Percentiles rank a stretch among this genome's conserved stretches.
phyloP scores from a whole-genome alignment of 768 basidiomycete species.

The Tricholomella constricta region DNA sequence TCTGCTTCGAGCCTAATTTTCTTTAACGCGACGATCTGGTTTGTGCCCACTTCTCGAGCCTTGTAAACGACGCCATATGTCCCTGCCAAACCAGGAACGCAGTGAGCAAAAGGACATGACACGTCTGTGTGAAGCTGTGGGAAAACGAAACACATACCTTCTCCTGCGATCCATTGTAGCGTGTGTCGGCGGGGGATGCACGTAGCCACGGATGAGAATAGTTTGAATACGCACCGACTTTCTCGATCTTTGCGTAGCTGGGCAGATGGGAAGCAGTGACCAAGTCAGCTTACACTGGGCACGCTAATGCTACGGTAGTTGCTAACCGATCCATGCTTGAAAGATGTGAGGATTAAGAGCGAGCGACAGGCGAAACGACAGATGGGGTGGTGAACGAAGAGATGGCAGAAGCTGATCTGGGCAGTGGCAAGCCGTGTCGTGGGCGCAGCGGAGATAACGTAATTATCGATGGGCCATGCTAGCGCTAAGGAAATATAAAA shows the following conservation, averaged over 20 bases:
- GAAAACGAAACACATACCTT: conserved; percentile 40
- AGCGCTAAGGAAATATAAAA: not conserved
- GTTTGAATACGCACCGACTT: conserved; percentile 78
- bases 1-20: conserved; percentile 98
- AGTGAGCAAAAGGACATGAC: conserved; percentile 11
- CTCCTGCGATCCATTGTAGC: conserved; percentile 38
- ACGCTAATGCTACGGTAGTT: conserved; percentile 11
- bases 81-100: conserved; percentile 49
- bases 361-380: conserved; percentile 10
- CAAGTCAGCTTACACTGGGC: conserved; percentile 16
- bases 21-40: conserved; percentile 92
- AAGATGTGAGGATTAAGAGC: not conserved
- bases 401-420: conserved; percentile 16
- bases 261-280: conserved; percentile 16
- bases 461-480: conserved; percentile 24
- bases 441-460: conserved; percentile 21
- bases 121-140: conserved; percentile 3
- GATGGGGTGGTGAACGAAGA: conserved; percentile 16
- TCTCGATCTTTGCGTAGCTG: conserved; percentile 97
- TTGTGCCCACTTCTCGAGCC: conserved; percentile 78
- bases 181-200: conserved; percentile 7
- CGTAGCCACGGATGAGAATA: conserved; percentile 10
- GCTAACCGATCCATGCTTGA: conserved; percentile 48
- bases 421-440: conserved; percentile 15
- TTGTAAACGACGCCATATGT: conserved; percentile 99